Evolutionary conservation across 345 rosid species (phyloP).

Genomic region (Gossypium rotundifolium): DNA sequence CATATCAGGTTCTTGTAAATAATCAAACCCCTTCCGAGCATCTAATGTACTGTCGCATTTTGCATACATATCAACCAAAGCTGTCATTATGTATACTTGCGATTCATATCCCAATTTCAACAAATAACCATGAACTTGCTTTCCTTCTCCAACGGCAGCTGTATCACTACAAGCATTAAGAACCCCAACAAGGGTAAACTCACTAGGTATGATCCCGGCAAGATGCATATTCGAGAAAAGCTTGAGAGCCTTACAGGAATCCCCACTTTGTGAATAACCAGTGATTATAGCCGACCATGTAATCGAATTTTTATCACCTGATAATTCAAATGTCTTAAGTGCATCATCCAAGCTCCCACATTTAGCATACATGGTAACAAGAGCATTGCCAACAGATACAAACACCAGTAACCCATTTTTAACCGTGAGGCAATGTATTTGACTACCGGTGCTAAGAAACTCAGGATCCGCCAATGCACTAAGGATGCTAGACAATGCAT

Average conservation of each 20-base stretch:
- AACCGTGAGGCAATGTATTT: slow-evolving; percentile 47
- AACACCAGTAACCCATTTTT: slow-evolving; percentile 46
- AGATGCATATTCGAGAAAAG: slow-evolving; percentile 62
- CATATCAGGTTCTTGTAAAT: slow-evolving; percentile 46
- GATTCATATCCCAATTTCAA: slow-evolving; percentile 60
- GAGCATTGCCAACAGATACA: slow-evolving; percentile 53
- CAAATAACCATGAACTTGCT: slow-evolving; percentile 56
- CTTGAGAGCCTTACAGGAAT: slow-evolving; percentile 46
- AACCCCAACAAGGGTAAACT: slow-evolving; percentile 67
- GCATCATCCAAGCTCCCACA: slow-evolving; percentile 58
- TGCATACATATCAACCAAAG: slow-evolving; percentile 76
- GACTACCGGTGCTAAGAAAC: slow-evolving; percentile 43
- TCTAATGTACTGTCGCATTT: slow-evolving; percentile 41
- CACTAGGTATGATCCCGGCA: slow-evolving; percentile 55
- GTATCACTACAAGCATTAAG: slow-evolving; percentile 74
- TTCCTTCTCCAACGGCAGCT: slow-evolving; percentile 55
- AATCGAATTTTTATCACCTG: slow-evolving; percentile 53
- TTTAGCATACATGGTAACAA: slow-evolving; percentile 77
- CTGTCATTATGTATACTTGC: slow-evolving; percentile 51
- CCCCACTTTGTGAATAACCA: slow-evolving; percentile 76
- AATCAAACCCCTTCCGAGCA: slow-evolving; percentile 55
- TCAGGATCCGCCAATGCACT: slow-evolving; percentile 49
- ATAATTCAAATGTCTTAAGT: slow-evolving; percentile 50
- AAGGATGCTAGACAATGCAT: slow-evolving; percentile 58
- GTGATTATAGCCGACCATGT: slow-evolving; percentile 94